Percentiles rank a stretch among this genome's conserved stretches.
Conservation (phyloP, 805 yeast species). For the Dipodascus geniculatus region DNA sequence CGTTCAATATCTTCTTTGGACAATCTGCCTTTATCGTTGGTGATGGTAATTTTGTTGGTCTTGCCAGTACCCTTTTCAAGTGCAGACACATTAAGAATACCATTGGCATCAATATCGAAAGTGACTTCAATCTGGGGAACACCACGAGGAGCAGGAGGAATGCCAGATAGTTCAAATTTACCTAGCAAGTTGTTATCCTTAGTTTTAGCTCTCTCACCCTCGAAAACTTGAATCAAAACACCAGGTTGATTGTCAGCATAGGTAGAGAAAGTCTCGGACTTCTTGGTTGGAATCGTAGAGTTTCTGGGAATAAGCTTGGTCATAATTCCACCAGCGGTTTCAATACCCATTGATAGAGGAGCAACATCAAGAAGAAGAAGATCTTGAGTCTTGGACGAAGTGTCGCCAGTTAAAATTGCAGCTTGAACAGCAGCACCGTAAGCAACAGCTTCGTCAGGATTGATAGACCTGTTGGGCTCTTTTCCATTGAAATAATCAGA, state of each 20-base stretch:
- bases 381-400: conserved; percentile 88
- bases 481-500: conserved; percentile 95
- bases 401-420: conserved; percentile 92
- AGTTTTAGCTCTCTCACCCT: conserved; percentile 99
- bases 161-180: conserved; percentile 95
- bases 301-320: conserved; percentile 99
- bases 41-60: conserved; percentile 95
- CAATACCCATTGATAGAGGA: conserved; percentile 98
- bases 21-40: conserved; percentile 98
- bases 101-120: conserved; percentile 98
- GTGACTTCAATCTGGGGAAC: conserved; percentile 98
- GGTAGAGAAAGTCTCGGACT: conserved; percentile 98
- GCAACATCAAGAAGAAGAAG: conserved; percentile 92
- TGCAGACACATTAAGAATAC: conserved; percentile 98
- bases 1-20: conserved; percentile 93
- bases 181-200: conserved; percentile 94
- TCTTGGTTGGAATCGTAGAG: conserved; percentile 98
- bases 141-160: conserved; percentile 98
- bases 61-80: conserved; percentile 98
- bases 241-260: conserved; percentile 98
- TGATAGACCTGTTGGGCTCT: conserved; percentile 90
- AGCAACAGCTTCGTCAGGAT: conserved; percentile 99
- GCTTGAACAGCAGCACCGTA: conserved; percentile 99
- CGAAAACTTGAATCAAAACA: conserved; percentile 97
- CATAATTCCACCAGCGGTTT: conserved; percentile 98